Conservation (phyloP, 257 asterid species). For the Gardenia jasminoides region DNA sequence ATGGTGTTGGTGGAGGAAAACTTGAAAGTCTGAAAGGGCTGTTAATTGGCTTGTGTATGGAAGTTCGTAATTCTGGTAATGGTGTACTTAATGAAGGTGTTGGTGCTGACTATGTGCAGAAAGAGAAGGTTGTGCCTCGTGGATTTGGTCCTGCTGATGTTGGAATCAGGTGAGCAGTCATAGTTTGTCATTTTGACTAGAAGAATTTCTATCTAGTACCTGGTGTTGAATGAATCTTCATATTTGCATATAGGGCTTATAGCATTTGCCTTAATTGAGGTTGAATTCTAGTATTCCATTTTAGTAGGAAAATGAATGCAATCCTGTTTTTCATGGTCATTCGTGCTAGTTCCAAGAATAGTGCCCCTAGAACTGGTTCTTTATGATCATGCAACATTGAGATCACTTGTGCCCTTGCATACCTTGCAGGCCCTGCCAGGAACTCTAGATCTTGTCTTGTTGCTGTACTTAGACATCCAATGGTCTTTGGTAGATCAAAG, state of each 20-base stretch:
- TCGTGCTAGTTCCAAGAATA: no score
- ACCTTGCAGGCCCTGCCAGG: not conserved
- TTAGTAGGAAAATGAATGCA: not conserved
- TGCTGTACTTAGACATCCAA: not conserved
- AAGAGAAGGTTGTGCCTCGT: constrained; percentile 86
- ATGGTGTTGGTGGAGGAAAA: constrained; percentile 94
- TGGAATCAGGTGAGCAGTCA: constrained; percentile 59
- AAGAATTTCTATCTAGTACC: not conserved
- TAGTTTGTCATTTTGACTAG: not conserved
- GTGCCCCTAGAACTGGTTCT: not conserved
- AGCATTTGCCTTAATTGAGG: not conserved
- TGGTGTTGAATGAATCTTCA: not conserved
- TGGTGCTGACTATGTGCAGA: constrained; percentile 98
- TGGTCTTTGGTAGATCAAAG: not conserved
- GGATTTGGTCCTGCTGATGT: constrained; percentile 61
- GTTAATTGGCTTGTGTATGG: constrained; percentile 50
- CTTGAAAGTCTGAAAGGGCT: constrained; percentile 52
- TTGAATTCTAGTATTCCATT: not conserved
- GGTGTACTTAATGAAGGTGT: constrained; percentile 89
- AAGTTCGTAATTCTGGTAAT: constrained; percentile 74
- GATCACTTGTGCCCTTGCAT: not conserved
- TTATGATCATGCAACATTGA: not conserved
- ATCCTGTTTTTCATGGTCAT: not conserved
- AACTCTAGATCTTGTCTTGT: not conserved
- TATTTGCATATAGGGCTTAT: no score